Base-by-base conservation (phyloP, 495 filamentous ascomycete genomes). In the Aspergillus sclerotioniger region DNA sequence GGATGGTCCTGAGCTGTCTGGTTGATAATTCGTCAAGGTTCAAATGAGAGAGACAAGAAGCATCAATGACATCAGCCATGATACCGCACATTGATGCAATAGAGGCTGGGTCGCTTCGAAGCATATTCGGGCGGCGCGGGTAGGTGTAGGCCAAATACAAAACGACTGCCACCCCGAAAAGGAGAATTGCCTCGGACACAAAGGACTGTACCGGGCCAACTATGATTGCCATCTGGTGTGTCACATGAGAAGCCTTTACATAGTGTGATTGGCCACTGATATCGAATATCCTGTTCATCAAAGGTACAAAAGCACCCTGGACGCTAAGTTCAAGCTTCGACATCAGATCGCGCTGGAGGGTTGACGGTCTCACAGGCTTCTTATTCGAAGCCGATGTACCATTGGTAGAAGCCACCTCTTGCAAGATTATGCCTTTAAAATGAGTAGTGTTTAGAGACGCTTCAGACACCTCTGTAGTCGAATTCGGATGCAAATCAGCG, bases 51-150 rank as follows among this genome's bases (percentile, higher is more conserved):
- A 55, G 43, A 33, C 44, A 33, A 13, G 41, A 10, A 12, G 7
- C 29, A 28, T 48, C 53, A 6, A 55, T 48, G 15, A 55, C 31
- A 25, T 55, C 31, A 15, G 53, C 31, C 17, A 46, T 48, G 28
- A 55, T 46, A 21, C 43, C 44, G 28, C 53, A 55, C 53, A 55
- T 55, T 0, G 43, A 55, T 15, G 53, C 41, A 25, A 55, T 55
- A 20, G 53, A 55, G 13, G 53, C 53, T 32, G 53, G 53, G 43
- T 55, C 45, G n/a, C 53, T 31, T 20, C 53, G 29, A 20, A 55
- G 53, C n/a, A 55, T 25, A 29, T 55, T 55, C 20, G 20, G 25
- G 3, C 53, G 53, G 5, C 53, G 53, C 17, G 43, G 53, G 43
- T 55, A 55, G 8, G 32, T 28, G 20, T 55, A 55, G 29, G 45